Percentiles rank a stretch among this genome's conserved stretches.
Conservation (phyloP, 345 rosid genomes). For the Salix exigua region DNA sequence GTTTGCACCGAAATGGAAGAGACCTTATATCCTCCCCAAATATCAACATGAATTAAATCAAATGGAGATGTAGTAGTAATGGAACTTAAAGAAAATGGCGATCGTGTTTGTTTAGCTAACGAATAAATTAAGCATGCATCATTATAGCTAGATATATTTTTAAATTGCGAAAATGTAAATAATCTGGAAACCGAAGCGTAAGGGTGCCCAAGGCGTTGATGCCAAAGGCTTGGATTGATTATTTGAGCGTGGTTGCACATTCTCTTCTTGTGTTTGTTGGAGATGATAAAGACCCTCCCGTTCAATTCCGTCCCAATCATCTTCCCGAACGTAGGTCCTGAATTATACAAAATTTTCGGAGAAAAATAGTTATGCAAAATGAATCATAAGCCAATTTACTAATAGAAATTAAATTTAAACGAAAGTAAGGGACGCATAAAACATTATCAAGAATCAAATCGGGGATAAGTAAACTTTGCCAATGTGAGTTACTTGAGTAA, state of each 20-base stretch:
- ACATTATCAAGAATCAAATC: too few species aligned
- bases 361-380: neutral
- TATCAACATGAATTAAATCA: too few species aligned
- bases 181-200: neutral
- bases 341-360: neutral
- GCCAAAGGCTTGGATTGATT: neutral
- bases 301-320: constrained; percentile 1
- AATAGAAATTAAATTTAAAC: too few species aligned
- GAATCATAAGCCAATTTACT: neutral
- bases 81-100: neutral
- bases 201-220: neutral
- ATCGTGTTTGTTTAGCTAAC: neutral
- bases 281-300: neutral
- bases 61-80: neutral
- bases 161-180: neutral
- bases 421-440: too few species aligned
- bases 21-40: too few species aligned
- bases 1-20: too few species aligned
- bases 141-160: neutral
- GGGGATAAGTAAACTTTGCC: too few species aligned
- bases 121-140: neutral
- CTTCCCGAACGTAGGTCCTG: neutral
- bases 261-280: neutral
- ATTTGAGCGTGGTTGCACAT: neutral
- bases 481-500: neutral